Evolutionary conservation across 352 stramenopile species (phyloP), one percentile per base, ranked within the genome.

Genomic region (Pythium myriotylum): DNA sequence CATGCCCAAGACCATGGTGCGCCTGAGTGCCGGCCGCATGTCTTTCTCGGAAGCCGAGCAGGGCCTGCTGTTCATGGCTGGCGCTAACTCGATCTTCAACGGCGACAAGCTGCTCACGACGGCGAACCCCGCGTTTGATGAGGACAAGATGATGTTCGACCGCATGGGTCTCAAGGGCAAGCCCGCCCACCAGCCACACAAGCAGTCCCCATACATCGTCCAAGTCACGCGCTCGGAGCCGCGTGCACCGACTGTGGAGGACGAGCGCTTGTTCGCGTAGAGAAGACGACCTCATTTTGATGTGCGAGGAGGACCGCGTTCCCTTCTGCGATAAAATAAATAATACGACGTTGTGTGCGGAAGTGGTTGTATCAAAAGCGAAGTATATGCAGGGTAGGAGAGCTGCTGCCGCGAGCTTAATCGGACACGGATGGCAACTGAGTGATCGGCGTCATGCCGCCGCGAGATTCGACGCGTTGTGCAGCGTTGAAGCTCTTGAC

Each of bases 21-120:
- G 96, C 23, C 78, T 99, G 26, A 98, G 91, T 19, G 97, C 97
- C 19, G 97, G 97, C n/a, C 89, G 97, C 62, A 89, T 99, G 66
- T 97, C 92, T 42, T 99, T 99, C 73, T 95, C 88, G 53, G 86
- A 99, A 64, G 94, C 94, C 4, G 97, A 98, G 70, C 96, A 99
- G 74, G 97, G 83, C 7, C 74, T 98, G 53, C 97, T 98, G 78
- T 99, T 99, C 81, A 95, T 98, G 78, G 95, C 95, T 6, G 97
- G 97, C 19, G 97, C 97, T 56, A 99, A 99, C 85, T 98, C 93
- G 57, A 99, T 99, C 75, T 99, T 99, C 72, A 99, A 98, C 75
- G 97, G 97, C 29, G 97, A 99, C 78, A 98, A 95, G 74, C 82
- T 99, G 42, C 78, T 99, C 39, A 99, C 97, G 27, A 99, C 97